Evolutionary conservation across 2,329 filamentous ascomycete species (phyloP).

Genomic region (Plectosphaerella sp.): DNA sequence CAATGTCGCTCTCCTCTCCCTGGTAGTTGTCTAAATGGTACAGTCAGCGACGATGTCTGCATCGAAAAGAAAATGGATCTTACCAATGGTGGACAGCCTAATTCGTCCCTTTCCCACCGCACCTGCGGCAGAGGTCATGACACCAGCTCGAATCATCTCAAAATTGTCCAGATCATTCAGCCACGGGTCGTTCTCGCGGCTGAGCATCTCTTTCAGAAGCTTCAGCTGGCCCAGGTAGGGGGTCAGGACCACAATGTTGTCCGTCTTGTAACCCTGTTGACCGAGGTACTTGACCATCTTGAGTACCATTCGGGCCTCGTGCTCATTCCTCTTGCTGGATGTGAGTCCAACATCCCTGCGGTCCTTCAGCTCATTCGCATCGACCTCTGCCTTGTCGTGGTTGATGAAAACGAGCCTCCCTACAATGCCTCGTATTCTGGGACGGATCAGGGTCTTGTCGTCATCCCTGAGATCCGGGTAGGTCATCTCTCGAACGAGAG

Average conservation of each 20-base stretch:
- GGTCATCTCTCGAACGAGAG: conserved; percentile 49
- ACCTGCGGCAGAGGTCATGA: conserved; percentile 49
- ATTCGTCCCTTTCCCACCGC: conserved; percentile 48
- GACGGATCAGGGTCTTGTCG: conserved; percentile 39
- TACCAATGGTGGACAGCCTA: conserved; percentile 66
- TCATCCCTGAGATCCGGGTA: conserved; percentile 60
- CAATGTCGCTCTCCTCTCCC: conserved; percentile 71
- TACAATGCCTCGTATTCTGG: conserved; percentile 49
- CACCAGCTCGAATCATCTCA: conserved; percentile 58
- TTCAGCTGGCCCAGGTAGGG: conserved; percentile 68
- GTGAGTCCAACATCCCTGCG: conserved; percentile 42
- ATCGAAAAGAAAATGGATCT: conserved; percentile 15
- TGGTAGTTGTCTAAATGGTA: conserved; percentile 65
- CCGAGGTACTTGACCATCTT: conserved; percentile 61
- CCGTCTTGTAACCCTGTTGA: conserved; percentile 66
- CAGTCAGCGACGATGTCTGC: not conserved
- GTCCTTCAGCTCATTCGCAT: conserved; percentile 37
- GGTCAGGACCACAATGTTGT: conserved; percentile 63
- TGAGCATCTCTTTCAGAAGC: conserved; percentile 49
- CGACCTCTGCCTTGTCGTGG: conserved; percentile 51
- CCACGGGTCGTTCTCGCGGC: conserved; percentile 55
- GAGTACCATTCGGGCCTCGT: conserved; percentile 63
- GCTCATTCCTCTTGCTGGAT: conserved; percentile 56
- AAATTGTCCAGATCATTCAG: conserved; percentile 65
- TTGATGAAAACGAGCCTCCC: conserved; percentile 63